Evolutionary conservation across 257 asterid genomes (phyloP), one percentile per base, ranked within the genome.

Genomic region (Capsicum baccatum): DNA sequence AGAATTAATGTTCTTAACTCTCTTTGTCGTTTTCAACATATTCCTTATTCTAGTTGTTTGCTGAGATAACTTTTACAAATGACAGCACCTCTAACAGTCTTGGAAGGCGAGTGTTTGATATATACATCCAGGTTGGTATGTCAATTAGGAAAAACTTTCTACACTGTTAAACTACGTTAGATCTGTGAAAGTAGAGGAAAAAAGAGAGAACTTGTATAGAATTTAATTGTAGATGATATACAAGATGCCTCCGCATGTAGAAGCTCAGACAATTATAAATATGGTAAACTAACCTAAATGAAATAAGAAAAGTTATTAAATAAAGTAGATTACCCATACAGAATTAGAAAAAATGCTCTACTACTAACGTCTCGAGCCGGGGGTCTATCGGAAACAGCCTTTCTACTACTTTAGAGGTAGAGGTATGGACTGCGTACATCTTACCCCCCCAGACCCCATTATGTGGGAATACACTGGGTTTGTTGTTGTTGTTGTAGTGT

Each of bases 71-170:
- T 44, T 94, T 94, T 89, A 82, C 95, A 47, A 89, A 88, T 84
- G 96, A 93, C 88, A 89, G 83, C 42, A 88, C 97, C 9, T 95
- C 90, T 83, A 58, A 60, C 86, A 92, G 93, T 86, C 98, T 94
- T n/a, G 98, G 99, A 60, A 88, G 86, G 89, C 91, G 98, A 52
- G 85, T 85, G 83, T 95, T 95, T 82, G 94, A 95, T 68, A 90
- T 95, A 59, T 91, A 91, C 86, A 91, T 95, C 73, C 99, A 95
- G 99, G 99, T 95, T 82, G 85, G 64, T 66, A 50, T 63, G 8
- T 3, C 59, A 9, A 9, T 66, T 26, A 82, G 37, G 26, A 64
- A 57, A 63, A 50, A 21, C 13, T 76, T 74, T 10, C 21, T 52
- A 13, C 26, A 52, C 14, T 35, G 19, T 50, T 21, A 52, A 21